Evolutionary conservation across 495 filamentous ascomycete species (phyloP), one percentile per base, ranked within the genome.

Genomic region (Penicillium parvum): DNA sequence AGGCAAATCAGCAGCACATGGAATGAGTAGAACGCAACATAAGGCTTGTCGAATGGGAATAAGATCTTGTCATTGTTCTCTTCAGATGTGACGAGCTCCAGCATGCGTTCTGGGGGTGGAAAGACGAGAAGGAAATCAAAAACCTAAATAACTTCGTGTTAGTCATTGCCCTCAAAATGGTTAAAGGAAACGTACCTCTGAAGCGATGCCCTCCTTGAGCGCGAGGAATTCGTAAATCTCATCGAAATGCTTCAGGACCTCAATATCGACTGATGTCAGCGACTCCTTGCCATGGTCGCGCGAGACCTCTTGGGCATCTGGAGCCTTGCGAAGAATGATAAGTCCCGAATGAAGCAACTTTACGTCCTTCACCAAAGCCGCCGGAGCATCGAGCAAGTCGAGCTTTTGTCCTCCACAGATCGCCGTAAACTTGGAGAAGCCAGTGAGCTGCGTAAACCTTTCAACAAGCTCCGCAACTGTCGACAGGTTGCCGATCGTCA

Each of bases 191-290:
- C 61, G 47, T 68, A 87, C 80, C 63, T 83, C 79, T 51, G 74
- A 69, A n/a, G 85, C 81, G 11, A 92, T 64, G 29, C 72, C 74
- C 45, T 88, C 86, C 29, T 86, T 76, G 58, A 92, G 79, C 37
- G 78, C 78, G 26, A 98, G 75, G 51, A 91, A 82, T 12, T 79
- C 76, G 71, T 91, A 95, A 7, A 98, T 65, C 41, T 90, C 81
- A 40, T 88, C 78, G 57, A 96, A 95, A 62, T 95, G 87, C 42
- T 83, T 78, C 41, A 95, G 64, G 15, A 97, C 81, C 47, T 90
- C 86, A 10, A 72, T 68, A 48, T 95, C 86, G 6, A 90, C 72
- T 9, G 69, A 64, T 19, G 67, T 72, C 17, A 76, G 43, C 19
- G 61, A 63, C 18, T 60, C 65, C 4, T 54, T 46, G 32, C 56